Conservation (phyloP, 371 early-diverging fungal genomes). For the Saksenaea vasiformis region DNA sequence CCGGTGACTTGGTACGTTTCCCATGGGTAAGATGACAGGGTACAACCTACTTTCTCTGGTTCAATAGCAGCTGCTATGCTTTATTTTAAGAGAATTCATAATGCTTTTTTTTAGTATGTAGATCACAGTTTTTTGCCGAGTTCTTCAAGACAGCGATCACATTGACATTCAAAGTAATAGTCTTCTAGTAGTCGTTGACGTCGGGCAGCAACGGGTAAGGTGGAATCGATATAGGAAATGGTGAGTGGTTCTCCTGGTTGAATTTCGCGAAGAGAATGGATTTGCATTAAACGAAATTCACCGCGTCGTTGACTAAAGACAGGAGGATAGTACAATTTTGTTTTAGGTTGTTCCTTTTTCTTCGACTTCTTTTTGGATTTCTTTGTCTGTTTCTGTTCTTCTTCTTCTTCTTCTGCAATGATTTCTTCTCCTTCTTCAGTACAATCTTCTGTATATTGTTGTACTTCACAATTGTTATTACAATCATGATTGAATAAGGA, state of each 20-base stretch:
- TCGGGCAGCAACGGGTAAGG: slow-evolving; percentile 43
- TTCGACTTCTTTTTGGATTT: slow-evolving; percentile 4
- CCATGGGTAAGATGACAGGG: too few relatives aligned
- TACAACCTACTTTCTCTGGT: too few relatives aligned
- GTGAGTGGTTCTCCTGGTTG: slow-evolving; percentile 37
- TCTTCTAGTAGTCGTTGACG: slow-evolving; percentile 38
- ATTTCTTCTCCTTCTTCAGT: slow-evolving; percentile 11
- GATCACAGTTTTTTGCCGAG: neutral
- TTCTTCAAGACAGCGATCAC: slow-evolving; percentile 45
- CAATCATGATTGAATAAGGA: slow-evolving; percentile 55
- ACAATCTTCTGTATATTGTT: slow-evolving; percentile 30
- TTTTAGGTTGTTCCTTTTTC: neutral
- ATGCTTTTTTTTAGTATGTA: neutral
- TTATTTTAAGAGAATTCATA: too few relatives aligned
- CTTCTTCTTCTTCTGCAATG: neutral
- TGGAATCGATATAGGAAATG: slow-evolving; percentile 55
- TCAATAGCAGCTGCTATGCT: too few relatives aligned
- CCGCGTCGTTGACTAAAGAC: slow-evolving; percentile 29
- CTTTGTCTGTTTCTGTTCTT: slow-evolving; percentile 1
- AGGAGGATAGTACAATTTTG: slow-evolving; percentile 18
- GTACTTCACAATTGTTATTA: slow-evolving; percentile 42
- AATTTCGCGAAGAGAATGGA: slow-evolving; percentile 35
- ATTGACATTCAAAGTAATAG: slow-evolving; percentile 55
- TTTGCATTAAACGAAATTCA: slow-evolving; percentile 26
- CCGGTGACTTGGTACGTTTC: too few relatives aligned